These are phyloP conservation scores for Phaeosphaeriaceae sp. DNA, from an alignment of 2,329 filamentous ascomycete species.

Conservation along the genomic window DNA sequence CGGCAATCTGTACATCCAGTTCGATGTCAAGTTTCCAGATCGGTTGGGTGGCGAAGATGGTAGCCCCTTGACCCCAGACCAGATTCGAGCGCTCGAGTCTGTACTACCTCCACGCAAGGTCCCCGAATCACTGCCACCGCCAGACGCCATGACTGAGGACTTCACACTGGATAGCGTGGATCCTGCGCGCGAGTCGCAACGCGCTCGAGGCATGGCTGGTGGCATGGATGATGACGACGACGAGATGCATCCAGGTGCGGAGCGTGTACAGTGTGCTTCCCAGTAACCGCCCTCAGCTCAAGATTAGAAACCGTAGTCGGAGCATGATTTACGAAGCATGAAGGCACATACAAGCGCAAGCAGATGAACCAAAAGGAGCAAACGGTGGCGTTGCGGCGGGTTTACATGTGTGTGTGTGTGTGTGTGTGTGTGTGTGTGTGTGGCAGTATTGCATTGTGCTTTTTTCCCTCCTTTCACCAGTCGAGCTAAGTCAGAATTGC, in stretches of 20 bases:
- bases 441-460: too few relatives aligned
- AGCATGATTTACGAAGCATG: neutral
- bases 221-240: conserved; percentile 69
- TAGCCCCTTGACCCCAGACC: conserved; percentile 62
- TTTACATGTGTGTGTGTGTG: too few relatives aligned
- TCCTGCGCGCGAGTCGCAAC: conserved; percentile 64
- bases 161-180: conserved; percentile 88
- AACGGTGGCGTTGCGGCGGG: too few relatives aligned
- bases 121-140: conserved; percentile 70
- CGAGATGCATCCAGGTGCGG: conserved; percentile 66
- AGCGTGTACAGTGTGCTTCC: conserved; percentile 85
- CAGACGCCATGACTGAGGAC: conserved; percentile 89
- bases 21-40: conserved; percentile 94
- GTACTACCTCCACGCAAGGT: conserved; percentile 76
- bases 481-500: too few relatives aligned
- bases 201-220: conserved; percentile 70
- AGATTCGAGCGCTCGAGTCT: conserved; percentile 79
- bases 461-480: too few relatives aligned
- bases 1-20: conserved; percentile 97
- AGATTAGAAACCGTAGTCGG: neutral
- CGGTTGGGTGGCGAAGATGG: conserved; percentile 53
- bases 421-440: too few relatives aligned
- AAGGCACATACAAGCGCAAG: too few relatives aligned
- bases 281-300: conserved; percentile 65
- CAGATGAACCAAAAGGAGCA: too few relatives aligned